Evolutionary conservation across 2,329 filamentous ascomycete species (phyloP), one percentile per base, ranked within the genome.

Genomic region (Fusarium buxicola): DNA sequence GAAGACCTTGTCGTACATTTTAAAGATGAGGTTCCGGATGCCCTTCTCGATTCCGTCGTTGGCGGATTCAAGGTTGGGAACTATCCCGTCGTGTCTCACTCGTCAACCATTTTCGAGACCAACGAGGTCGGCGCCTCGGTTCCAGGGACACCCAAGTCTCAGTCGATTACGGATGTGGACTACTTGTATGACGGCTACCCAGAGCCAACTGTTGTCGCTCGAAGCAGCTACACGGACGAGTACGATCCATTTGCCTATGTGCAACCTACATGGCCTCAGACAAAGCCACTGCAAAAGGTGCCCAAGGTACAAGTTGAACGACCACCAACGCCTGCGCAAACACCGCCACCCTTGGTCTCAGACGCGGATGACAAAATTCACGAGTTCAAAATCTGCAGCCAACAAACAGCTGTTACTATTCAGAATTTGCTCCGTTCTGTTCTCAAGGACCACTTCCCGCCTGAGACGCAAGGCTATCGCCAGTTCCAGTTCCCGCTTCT

Each of bases 1-100:
- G 87, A 89, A 66, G 83, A 89, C 58, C 69, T 88, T 2, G 78
- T 88, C 3, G 76, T 89, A 21, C 77, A 84, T 40, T 80, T 89
- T 52, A 81, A 79, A 12, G 77, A 80, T 8, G 79, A 80, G 2
- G 71, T 73, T 1, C 69, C 72, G 0, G 78, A 84, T 56, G 57
- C 71, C 2, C 68, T 82, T 0, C 71, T 88, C 2, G 79, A 82
- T 18, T 76, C 76, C 1, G 77, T 83, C 13, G 75, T 87, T 28
- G 73, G 75, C 25, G 78, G 80, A 2, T 83, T 86, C 52, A 72
- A 64, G 52, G 47, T 60, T 12, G 70, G 71, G 2, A 66, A 60
- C 15, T 73, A 73, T 46, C 73, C 74, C 2, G 49, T 73, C 8
- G 27, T 70, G 8, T 58, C 67, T 9, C 52, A 62, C 30, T 71